A percentile compares a stretch with the other conserved stretches of the same genome.
These are phyloP conservation scores for Senna siamea DNA, from an alignment of 306 rosid genomes.

Conservation along the genomic window DNA sequence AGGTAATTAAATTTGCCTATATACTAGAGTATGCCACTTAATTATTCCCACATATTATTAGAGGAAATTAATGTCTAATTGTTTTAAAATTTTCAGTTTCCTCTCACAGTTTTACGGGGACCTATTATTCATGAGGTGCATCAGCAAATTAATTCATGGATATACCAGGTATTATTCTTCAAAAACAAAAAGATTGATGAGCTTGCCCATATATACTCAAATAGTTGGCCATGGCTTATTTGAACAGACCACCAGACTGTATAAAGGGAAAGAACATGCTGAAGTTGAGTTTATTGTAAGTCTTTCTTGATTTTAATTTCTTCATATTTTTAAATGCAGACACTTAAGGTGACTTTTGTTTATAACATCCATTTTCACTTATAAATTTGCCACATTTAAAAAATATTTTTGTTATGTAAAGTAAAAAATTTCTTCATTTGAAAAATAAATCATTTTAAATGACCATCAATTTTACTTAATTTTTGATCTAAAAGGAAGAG, in stretches of 20 bases:
- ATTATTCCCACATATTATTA: not conserved
- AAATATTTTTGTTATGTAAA: too few relatives aligned
- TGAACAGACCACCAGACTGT: slow-evolving; percentile 78
- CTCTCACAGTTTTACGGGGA: slow-evolving; percentile 52
- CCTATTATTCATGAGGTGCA: slow-evolving; percentile 65
- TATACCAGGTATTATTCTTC: slow-evolving; percentile 53
- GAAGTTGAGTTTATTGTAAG: slow-evolving; percentile 94
- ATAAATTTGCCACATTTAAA: too few relatives aligned
- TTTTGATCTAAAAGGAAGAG: too few relatives aligned
- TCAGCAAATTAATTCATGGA: slow-evolving; percentile 59
- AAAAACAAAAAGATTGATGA: not conserved
- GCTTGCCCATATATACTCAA: not conserved
- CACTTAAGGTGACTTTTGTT: too few relatives aligned
- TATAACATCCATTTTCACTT: too few relatives aligned
- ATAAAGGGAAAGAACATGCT: slow-evolving; percentile 86
- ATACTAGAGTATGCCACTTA: not conserved
- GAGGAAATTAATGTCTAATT: slow-evolving; percentile 31
- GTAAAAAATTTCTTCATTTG: too few relatives aligned
- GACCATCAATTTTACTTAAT: too few relatives aligned
- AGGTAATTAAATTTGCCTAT: slow-evolving; percentile 43
- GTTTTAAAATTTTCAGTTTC: slow-evolving; percentile 36
- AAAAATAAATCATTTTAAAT: too few relatives aligned
- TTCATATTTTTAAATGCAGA: too few relatives aligned
- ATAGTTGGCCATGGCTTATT: slow-evolving; percentile 31
- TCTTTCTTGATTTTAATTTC: not conserved